Evolutionary conservation across 1,284 basidiomycete genomes (phyloP), one percentile per base, ranked within the genome.

Genomic region (Ganoderma meredithae): DNA sequence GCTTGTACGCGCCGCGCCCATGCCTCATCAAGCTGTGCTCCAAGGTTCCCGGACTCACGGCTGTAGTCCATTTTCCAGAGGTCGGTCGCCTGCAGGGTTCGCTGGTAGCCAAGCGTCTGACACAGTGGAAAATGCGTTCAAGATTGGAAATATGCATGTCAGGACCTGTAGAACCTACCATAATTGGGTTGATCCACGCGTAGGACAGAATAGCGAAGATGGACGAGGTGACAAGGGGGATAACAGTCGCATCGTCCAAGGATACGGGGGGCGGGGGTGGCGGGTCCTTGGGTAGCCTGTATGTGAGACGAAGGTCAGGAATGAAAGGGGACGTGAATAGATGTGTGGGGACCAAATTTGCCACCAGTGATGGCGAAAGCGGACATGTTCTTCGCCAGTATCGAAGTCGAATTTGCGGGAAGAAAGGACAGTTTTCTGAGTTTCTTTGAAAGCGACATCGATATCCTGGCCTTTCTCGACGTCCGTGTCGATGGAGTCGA

Each of bases 31-130:
- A 86, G 82, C 67, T 82, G 81, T 8, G 79, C 77, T 3, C 89
- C 85, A 39, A 93, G 82, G 22, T 75, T 71, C 0, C 83, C 85
- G 10, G 88, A 78, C 71, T 87, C 82, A 36, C 87, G 84, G 10
- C 83, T 79, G 1, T 81, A 77, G 72, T 90, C 89, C 77, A 93
- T 81, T 76, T 88, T 88, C 88, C 90, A 92, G n/a, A 92, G 78
- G 76, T 93, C 91, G 0, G 90, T 87, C 0, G 90, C 90, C 77
- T 92, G 90, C 0, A 93, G 81, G 0, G 90, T 89, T 33, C 92
- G 83, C 74, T 91, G 89, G 76, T 90, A 93, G 0, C 89, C 89
- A 25, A 90, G 80, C 4, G 83, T 81, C 84, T 86, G 52, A 1
- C 27, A 55, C 44, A 39, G 31, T 12, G n/a, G 22, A 9, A 19